A percentile compares a stretch with the other conserved stretches of the same genome.
These are phyloP conservation scores for Euphrasia arctica DNA, from an alignment of 305 asterid genomes.

Conservation along the genomic window DNA sequence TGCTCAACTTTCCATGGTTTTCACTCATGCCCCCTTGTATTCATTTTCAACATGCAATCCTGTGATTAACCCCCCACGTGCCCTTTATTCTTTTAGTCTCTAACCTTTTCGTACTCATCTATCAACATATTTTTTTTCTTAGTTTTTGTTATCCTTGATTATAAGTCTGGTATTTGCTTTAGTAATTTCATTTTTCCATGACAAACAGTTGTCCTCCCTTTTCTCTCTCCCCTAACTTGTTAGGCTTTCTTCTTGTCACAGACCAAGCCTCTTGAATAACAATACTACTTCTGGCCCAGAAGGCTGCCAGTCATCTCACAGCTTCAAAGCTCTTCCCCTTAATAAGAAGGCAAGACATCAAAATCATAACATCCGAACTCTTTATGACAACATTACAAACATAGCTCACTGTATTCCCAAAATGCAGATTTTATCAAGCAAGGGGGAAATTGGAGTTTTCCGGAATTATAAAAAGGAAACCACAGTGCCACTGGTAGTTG, in stretches of 20 bases:
- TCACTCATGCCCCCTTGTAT: background rate
- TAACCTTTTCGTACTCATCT: background rate
- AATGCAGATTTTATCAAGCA: constrained; percentile 75
- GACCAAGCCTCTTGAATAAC: constrained; percentile 37
- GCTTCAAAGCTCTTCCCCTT: constrained; percentile 85
- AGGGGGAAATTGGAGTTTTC: constrained; percentile 80
- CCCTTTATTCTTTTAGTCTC: background rate
- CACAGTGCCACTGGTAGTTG: constrained; percentile 73
- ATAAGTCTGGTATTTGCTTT: background rate
- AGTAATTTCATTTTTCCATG: constrained; percentile 5
- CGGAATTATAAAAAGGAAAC: constrained; percentile 66
- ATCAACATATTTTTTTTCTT: background rate
- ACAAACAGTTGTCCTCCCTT: background rate
- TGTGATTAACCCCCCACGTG: background rate
- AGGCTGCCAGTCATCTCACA: constrained; percentile 40
- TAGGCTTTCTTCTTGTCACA: constrained; percentile 29
- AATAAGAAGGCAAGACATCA: constrained; percentile 60
- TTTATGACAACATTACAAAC: background rate
- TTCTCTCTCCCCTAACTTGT: constrained; percentile 1
- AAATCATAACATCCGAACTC: background rate
- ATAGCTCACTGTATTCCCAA: constrained; percentile 1
- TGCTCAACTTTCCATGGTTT: background rate
- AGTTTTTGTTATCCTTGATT: constrained; percentile 10
- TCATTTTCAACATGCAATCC: background rate
- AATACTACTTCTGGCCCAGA: constrained; percentile 42